Evolutionary conservation across 2,329 filamentous ascomycete genomes (phyloP).

Genomic region (Pseudocercospora musae): DNA sequence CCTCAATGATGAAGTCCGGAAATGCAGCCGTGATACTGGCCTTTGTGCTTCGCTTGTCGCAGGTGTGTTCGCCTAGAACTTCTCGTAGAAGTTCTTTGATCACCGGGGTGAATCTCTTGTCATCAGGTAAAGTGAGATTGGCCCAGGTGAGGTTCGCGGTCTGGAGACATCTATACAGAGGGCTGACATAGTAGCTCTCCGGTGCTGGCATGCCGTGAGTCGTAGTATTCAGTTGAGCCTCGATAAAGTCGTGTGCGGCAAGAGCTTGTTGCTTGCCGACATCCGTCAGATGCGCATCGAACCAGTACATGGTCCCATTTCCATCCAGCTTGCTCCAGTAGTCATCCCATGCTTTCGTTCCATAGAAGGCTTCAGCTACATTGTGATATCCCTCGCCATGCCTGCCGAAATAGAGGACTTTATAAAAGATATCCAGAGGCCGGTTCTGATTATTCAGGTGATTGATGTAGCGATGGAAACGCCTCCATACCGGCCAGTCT

Average conservation of each 20-base stretch:
- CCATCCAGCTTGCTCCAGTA: conserved; percentile 65
- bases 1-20: conserved; percentile 56
- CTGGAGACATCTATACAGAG: conserved; percentile 59
- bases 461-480: conserved; percentile 58
- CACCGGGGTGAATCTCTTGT: conserved; percentile 53
- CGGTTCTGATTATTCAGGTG: conserved; percentile 47
- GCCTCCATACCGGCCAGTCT: conserved; percentile 58
- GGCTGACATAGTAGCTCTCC: conserved; percentile 63
- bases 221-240: conserved; percentile 45
- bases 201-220: conserved; percentile 54
- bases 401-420: conserved; percentile 65
- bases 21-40: conserved; percentile 53
- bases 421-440: conserved; percentile 53
- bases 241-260: conserved; percentile 60
- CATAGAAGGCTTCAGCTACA: conserved; percentile 63
- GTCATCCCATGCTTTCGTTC: conserved; percentile 64
- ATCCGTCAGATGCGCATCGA: conserved; percentile 60
- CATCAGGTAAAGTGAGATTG: conserved; percentile 50
- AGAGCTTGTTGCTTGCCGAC: conserved; percentile 57
- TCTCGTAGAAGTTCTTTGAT: conserved; percentile 65
- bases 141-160: conserved; percentile 63
- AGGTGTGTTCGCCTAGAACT: conserved; percentile 65
- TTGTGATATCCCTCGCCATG: conserved; percentile 66
- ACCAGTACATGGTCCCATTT: conserved; percentile 61
- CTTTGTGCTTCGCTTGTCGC: conserved; percentile 59